Evolutionary conservation across 2,329 filamentous ascomycete species (phyloP).

Genomic region (Aspergillaceae sp.): DNA sequence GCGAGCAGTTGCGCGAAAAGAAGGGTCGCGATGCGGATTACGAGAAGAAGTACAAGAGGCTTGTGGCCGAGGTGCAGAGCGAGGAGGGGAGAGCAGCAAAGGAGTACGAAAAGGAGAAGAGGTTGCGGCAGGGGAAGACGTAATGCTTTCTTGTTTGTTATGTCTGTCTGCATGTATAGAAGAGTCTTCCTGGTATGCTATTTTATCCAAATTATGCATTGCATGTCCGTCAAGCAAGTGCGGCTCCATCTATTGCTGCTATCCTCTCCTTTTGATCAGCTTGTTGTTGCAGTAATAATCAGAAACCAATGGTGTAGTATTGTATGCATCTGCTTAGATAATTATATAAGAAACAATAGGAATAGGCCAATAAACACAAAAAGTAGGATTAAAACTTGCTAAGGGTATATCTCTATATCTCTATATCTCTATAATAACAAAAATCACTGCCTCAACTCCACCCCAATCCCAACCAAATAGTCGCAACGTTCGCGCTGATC

Average conservation of each 20-base stretch:
- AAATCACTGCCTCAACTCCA: conserved; percentile 38
- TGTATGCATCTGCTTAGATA: conserved; percentile 2
- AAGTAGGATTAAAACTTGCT: neutral
- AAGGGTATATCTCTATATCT: neutral
- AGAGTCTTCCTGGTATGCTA: neutral
- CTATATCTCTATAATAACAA: neutral
- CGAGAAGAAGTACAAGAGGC: conserved; percentile 87
- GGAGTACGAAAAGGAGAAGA: conserved; percentile 79
- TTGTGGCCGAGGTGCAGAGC: conserved; percentile 91
- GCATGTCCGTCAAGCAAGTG: too few relatives aligned
- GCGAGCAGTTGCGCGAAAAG: conserved; percentile 84
- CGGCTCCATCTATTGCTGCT: too few relatives aligned
- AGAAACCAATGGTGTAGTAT: too few relatives aligned
- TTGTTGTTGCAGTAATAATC: too few relatives aligned
- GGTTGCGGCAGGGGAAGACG: conserved; percentile 59
- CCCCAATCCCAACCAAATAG: conserved; percentile 44
- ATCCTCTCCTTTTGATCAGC: too few relatives aligned
- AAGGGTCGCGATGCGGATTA: conserved; percentile 88
- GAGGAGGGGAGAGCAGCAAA: conserved; percentile 84
- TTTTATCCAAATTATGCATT: too few relatives aligned
- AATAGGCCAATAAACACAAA: too few relatives aligned
- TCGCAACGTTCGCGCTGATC: conserved; percentile 38
- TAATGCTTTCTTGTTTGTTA: conserved; percentile 11
- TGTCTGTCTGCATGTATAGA: neutral
- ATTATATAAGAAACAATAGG: too few relatives aligned